Evolutionary conservation across 495 filamentous ascomycete species (phyloP), one percentile per base, ranked within the genome.

Genomic region (Elaphomyces granulatus): DNA sequence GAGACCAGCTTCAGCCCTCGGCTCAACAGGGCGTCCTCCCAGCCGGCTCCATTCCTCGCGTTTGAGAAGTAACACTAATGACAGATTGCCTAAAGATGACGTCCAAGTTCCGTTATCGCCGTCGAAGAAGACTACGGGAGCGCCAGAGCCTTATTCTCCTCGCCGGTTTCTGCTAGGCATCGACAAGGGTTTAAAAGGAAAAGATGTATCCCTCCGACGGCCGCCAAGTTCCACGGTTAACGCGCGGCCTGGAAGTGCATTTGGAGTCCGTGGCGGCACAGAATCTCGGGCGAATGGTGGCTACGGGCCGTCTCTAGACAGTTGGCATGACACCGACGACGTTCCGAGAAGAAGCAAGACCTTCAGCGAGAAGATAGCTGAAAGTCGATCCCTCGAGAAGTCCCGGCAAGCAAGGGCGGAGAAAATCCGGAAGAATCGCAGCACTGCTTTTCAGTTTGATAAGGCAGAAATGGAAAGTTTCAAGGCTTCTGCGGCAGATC

Each of bases 41-140:
- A 20, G 44, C 41, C 18, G 52, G 35, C 23, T 28, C 12, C 23
- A 12, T 6, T 28, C 23, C 12, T 28, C 23, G 6, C 23, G 12
- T 28, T 6, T 6, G 23, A 28, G 23, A 28, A 28, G 23, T 12
- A 46, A 42, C 12, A 28, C 23, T 28, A 28, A 28, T 28, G 12
- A 12, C 6, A 28, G 12, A 12, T 12, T 12, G 12, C 23, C 6
- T 28, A 6, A 28, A 0, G 54, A 61, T 34, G 59, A 61, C 2
- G 60, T 94, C 3, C 74, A 94, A 54, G 81, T 96, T 26, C 83
- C 88, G 0, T 65, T 81, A 1, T 95, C 88, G 3, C 90, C 90
- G 2, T 68, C 77, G 9, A 68, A 66, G 46, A 70, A 71, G 42
- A 53, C 59, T 10, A 60, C 63, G 18, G 46, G 64, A 7, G 43